Conservation (phyloP, 2,329 filamentous ascomycete species). For the Exophiala oligosperma region DNA sequence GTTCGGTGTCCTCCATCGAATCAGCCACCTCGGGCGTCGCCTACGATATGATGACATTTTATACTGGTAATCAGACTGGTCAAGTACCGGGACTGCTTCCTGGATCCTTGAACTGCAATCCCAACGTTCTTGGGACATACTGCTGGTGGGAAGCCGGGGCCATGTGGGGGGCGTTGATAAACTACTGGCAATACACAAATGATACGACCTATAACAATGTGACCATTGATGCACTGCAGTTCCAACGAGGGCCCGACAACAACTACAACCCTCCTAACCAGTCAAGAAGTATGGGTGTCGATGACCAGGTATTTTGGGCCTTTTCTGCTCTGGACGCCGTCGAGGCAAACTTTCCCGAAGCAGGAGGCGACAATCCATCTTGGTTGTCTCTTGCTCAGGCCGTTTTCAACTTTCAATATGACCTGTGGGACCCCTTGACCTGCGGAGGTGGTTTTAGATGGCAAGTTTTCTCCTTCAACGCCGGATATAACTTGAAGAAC, state of each 20-base stretch:
- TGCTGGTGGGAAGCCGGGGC: slow-evolving; percentile 48
- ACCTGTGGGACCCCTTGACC: slow-evolving; percentile 65
- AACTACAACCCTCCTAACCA: slow-evolving; percentile 47
- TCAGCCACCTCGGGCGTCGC: slow-evolving; percentile 38
- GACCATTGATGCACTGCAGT: slow-evolving; percentile 38
- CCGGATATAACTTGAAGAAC: slow-evolving; percentile 62
- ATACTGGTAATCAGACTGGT: slow-evolving; percentile 39
- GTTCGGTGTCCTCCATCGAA: slow-evolving; percentile 29
- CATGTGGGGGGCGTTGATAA: slow-evolving; percentile 43
- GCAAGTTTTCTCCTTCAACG: slow-evolving; percentile 80
- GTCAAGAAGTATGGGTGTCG: slow-evolving; percentile 49
- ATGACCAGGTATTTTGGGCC: slow-evolving; percentile 61
- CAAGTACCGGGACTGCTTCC: slow-evolving; percentile 42
- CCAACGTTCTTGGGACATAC: slow-evolving; percentile 30
- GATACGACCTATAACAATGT: slow-evolving; percentile 42
- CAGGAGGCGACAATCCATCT: slow-evolving; percentile 53
- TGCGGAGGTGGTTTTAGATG: slow-evolving; percentile 78
- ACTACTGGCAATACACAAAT: slow-evolving; percentile 47
- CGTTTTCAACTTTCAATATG: slow-evolving; percentile 74
- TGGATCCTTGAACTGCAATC: slow-evolving; percentile 36
- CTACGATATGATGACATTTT: slow-evolving; percentile 41
- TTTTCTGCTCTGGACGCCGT: slow-evolving; percentile 58
- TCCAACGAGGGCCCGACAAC: slow-evolving; percentile 39
- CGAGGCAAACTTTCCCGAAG: slow-evolving; percentile 48
- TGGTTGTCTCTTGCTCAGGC: slow-evolving; percentile 77